Conservation (phyloP, 139 green algal genomes). For the Chlamydomonas schloesseri region DNA sequence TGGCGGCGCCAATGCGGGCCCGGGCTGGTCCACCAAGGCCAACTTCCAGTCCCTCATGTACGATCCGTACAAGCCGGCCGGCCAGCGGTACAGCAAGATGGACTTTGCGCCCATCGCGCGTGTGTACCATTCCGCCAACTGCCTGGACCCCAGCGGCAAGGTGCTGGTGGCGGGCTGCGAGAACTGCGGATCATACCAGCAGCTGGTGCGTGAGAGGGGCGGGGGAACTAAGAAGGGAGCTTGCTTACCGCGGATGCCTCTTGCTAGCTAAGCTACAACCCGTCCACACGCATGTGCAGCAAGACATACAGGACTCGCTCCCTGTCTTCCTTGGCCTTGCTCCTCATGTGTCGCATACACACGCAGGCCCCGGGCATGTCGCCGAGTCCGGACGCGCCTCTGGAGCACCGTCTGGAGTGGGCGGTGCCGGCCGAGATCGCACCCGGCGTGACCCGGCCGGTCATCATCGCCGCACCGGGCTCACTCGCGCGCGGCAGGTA, state of each 20-base stretch:
- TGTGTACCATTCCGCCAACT: not conserved
- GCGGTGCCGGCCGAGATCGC: not conserved
- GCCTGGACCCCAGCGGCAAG: conserved; percentile 10
- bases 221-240: not conserved
- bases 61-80: not conserved
- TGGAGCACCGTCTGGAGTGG: not conserved
- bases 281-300: too few relatives aligned
- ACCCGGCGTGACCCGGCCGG: too few relatives aligned
- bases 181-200: not conserved
- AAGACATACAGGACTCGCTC: too few relatives aligned
- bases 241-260: not conserved
- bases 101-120: not conserved
- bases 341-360: not conserved
- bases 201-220: not conserved
- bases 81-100: not conserved
- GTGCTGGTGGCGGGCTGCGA: conserved; percentile 1
- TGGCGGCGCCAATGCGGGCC: not conserved
- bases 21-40: not conserved
- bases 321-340: too few relatives aligned
- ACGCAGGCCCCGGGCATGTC: not conserved
- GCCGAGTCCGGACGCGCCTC: too few relatives aligned
- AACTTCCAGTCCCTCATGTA: not conserved
- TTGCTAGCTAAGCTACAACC: not conserved
- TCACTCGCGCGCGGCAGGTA: not conserved
- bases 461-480: not conserved